Conservation (phyloP, 805 yeast genomes). For the Dipodascopsis uninucleata region DNA sequence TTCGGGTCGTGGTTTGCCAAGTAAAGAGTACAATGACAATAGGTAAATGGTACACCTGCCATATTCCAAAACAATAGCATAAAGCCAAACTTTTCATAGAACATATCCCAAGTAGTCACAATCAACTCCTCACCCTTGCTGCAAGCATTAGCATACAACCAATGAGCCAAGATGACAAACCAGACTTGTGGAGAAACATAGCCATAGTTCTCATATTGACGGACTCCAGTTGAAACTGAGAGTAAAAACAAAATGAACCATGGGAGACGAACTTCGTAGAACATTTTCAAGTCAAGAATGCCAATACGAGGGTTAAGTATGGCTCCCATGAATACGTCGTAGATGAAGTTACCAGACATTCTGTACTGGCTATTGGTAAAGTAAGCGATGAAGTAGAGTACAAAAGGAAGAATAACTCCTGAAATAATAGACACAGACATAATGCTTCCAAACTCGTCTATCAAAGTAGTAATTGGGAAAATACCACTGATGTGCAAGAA, state of each 20-base stretch:
- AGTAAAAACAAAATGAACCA: slow-evolving; percentile 88
- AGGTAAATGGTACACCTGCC: slow-evolving; percentile 98
- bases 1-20: slow-evolving; percentile 77
- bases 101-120: slow-evolving; percentile 99
- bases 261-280: slow-evolving; percentile 94
- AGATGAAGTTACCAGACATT: slow-evolving; percentile 85
- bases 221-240: slow-evolving; percentile 66
- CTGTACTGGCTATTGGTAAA: slow-evolving; percentile 73
- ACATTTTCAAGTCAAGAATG: slow-evolving; percentile 89
- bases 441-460: slow-evolving; percentile 83
- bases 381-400: slow-evolving; percentile 66
- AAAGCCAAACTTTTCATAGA: slow-evolving; percentile 98
- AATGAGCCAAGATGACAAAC: slow-evolving; percentile 76
- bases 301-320: slow-evolving; percentile 96
- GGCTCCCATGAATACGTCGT: slow-evolving; percentile 96
- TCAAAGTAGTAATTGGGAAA: slow-evolving; percentile 67
- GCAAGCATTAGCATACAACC: slow-evolving; percentile 94
- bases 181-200: slow-evolving; percentile 70
- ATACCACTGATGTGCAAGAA: slow-evolving; percentile 68
- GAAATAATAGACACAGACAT: slow-evolving; percentile 86
- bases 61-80: slow-evolving; percentile 98
- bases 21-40: slow-evolving; percentile 88
- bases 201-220: slow-evolving; percentile 81
- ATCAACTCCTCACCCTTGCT: slow-evolving; percentile 96
- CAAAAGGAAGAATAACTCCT: slow-evolving; percentile 68